Evolutionary conservation across 2,329 filamentous ascomycete genomes (phyloP).

Genomic region (Alternaria panax): DNA sequence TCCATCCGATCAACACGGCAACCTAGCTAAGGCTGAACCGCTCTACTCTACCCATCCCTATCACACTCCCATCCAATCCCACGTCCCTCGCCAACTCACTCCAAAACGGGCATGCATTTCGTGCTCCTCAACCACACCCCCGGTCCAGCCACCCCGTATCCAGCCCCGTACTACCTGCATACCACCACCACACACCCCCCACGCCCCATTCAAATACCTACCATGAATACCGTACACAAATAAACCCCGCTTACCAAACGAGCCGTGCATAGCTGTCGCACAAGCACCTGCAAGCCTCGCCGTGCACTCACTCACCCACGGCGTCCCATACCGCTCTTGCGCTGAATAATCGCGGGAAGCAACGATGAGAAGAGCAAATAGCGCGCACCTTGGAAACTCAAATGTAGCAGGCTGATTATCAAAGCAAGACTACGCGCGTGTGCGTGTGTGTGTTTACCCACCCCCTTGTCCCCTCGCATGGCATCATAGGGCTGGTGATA

Average conservation of each 20-base stretch:
- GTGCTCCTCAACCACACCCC: not conserved
- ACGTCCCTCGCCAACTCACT: too few species aligned
- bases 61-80: not conserved
- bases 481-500: constrained; percentile 2
- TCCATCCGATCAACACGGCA: not conserved
- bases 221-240: not conserved
- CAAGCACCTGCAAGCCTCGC: not conserved
- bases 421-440: not conserved
- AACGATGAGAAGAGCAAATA: constrained; percentile 14
- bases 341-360: constrained; percentile 11
- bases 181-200: not conserved
- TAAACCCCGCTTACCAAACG: constrained; percentile 1
- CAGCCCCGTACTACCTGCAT: not conserved
- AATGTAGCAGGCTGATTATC: constrained; percentile 1
- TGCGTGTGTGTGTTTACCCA: too few species aligned
- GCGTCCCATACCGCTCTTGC: constrained; percentile 3
- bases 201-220: not conserved
- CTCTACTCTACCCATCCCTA: not conserved
- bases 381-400: not conserved
- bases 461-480: too few species aligned
- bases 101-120: not conserved
- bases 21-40: not conserved
- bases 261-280: not conserved
- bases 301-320: not conserved
- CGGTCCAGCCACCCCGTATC: not conserved